phyloP scores from a whole-genome alignment of 1,284 basidiomycete genomes.

The Sparassis latifolia region DNA sequence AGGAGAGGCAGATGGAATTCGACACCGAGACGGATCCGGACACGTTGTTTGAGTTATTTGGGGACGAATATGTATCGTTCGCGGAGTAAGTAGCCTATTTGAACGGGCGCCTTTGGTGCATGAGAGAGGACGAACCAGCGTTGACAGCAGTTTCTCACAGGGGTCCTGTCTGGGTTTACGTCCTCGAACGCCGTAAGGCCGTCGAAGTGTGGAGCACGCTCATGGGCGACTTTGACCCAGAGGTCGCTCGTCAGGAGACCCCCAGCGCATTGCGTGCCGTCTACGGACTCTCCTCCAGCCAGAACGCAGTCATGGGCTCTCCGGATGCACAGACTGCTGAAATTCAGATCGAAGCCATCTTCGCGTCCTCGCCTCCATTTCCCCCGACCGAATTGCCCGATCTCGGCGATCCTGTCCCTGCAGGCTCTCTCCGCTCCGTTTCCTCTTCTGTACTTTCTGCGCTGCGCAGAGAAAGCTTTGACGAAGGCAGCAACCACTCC shows the following conservation, averaged over 20 bases:
- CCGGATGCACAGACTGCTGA: constrained; percentile 59
- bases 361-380: constrained; percentile 74
- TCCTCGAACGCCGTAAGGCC: constrained; percentile 71
- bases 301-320: constrained; percentile 69
- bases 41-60: constrained; percentile 68
- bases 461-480: constrained; percentile 32
- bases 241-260: constrained; percentile 42
- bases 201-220: constrained; percentile 71
- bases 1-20: constrained; percentile 80
- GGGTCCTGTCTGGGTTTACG: constrained; percentile 81
- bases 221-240: constrained; percentile 61
- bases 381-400: constrained; percentile 56
- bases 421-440: constrained; percentile 38
- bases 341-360: constrained; percentile 67
- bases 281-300: constrained; percentile 45
- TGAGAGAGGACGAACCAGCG: constrained; percentile 1
- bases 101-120: constrained; percentile 1
- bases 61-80: constrained; percentile 63
- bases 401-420: constrained; percentile 30
- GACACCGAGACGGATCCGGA: constrained; percentile 74
- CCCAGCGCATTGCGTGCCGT: constrained; percentile 63
- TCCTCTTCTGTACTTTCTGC: constrained; percentile 40
- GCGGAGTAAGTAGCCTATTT: constrained; percentile 51
- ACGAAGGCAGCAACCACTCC: constrained; percentile 38
- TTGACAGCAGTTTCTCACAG: constrained; percentile 28